phyloP scores from a whole-genome alignment of 345 rosid genomes.

The thale cress (Arabidopsis thaliana) region TAIR10.1 NC_003074.8:18123001-18123500 shows the following conservation, averaged over 20 bases:
- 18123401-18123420: constrained; percentile 95
- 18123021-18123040: constrained; percentile 94
- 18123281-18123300: constrained; percentile 94
- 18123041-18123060: constrained; percentile 96
- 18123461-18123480: constrained; percentile 88
- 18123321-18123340: constrained; percentile 94
- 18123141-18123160: constrained; percentile 98
- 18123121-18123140: constrained; percentile 99
- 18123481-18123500: constrained; percentile 96
- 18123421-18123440: constrained; percentile 92
- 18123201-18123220: constrained; percentile 99
- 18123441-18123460: constrained; percentile 85
- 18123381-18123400: constrained; percentile 97
- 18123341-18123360: constrained; percentile 95
- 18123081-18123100: constrained; percentile 99
- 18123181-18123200: constrained; percentile 92
- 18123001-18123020: constrained; percentile 94
- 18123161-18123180: constrained; percentile 96
- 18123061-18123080: constrained; percentile 98
- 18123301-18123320: constrained; percentile 96
- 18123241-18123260: constrained; percentile 94
- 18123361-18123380: constrained; percentile 93
- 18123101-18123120: constrained; percentile 96
- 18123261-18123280: constrained; percentile 99
- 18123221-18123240: constrained; percentile 99